Evolutionary conservation across 495 filamentous ascomycete species (phyloP).

Genomic region (Xylaria curta): DNA sequence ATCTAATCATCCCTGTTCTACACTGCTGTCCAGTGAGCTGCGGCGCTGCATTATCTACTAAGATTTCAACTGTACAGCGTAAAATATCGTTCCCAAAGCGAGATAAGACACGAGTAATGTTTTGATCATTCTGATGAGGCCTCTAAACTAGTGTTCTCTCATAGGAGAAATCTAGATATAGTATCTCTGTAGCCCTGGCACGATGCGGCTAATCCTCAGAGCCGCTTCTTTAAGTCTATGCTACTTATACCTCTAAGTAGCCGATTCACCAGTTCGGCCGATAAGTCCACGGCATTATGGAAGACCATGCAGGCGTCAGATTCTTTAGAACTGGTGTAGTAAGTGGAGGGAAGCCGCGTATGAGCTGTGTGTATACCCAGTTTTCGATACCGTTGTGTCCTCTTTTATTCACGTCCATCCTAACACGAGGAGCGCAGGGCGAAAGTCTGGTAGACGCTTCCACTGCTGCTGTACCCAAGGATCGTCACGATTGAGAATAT

Average conservation of each 20-base stretch:
- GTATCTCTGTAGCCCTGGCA: not conserved
- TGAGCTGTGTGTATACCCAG: not conserved
- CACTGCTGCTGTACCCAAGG: constrained; percentile 39
- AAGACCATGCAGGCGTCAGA: not conserved
- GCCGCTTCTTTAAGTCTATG: not conserved
- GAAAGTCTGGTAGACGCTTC: constrained; percentile 38
- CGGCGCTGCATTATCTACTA: not conserved
- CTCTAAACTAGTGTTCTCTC: not conserved
- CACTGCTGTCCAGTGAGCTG: not conserved
- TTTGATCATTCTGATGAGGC: not conserved
- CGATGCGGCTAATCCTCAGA: not conserved
- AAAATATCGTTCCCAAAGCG: not conserved
- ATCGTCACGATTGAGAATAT: constrained; percentile 30
- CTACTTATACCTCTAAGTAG: not conserved
- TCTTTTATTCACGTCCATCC: constrained; percentile 21
- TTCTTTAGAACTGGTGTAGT: not conserved
- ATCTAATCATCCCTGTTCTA: not conserved
- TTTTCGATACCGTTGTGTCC: not conserved
- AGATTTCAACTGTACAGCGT: not conserved
- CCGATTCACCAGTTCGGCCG: not conserved
- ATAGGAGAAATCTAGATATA: not conserved
- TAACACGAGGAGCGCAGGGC: constrained; percentile 35
- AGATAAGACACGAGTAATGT: not conserved
- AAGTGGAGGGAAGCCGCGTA: not conserved
- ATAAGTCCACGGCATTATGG: not conserved